These are phyloP conservation scores for Volutella citrinella DNA, from an alignment of 2,329 filamentous ascomycete genomes.

Conservation along the genomic window DNA sequence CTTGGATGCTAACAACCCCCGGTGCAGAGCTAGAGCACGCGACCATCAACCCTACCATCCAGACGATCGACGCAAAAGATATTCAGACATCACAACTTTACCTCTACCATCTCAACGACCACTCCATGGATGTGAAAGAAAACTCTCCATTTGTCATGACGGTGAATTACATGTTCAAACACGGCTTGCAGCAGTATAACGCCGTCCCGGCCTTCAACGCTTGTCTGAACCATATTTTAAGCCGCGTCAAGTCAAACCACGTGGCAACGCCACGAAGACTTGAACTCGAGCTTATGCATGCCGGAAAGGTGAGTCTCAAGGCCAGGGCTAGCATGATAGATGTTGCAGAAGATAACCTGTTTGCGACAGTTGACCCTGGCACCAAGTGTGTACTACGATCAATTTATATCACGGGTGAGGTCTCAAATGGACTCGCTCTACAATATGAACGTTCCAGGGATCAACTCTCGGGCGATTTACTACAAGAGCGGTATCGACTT, in stretches of 20 bases:
- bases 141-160: conserved; percentile 34
- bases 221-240: conserved; percentile 34
- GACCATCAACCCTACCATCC: conserved; percentile 39
- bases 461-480: conserved; percentile 37
- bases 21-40: conserved; percentile 46
- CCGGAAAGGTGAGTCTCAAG: conserved; percentile 51
- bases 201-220: conserved; percentile 28
- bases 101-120: conserved; percentile 38
- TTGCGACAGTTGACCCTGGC: conserved; percentile 35
- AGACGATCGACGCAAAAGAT: conserved; percentile 23
- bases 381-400: conserved; percentile 35
- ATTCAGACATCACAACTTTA: conserved; percentile 41
- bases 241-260: conserved; percentile 33
- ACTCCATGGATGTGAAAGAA: conserved; percentile 19
- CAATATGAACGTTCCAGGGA: conserved; percentile 10
- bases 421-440: conserved; percentile 44
- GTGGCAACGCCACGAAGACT: conserved; percentile 43
- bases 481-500: conserved; percentile 40
- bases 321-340: too few species aligned
- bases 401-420: conserved; percentile 40
- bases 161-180: conserved; percentile 33
- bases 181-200: conserved; percentile 34
- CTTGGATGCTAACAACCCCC: conserved; percentile 44
- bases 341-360: conserved; percentile 17
- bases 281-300: conserved; percentile 50